Evolutionary conservation across 2,329 filamentous ascomycete genomes (phyloP).

Genomic region (Colletotrichum sp.): DNA sequence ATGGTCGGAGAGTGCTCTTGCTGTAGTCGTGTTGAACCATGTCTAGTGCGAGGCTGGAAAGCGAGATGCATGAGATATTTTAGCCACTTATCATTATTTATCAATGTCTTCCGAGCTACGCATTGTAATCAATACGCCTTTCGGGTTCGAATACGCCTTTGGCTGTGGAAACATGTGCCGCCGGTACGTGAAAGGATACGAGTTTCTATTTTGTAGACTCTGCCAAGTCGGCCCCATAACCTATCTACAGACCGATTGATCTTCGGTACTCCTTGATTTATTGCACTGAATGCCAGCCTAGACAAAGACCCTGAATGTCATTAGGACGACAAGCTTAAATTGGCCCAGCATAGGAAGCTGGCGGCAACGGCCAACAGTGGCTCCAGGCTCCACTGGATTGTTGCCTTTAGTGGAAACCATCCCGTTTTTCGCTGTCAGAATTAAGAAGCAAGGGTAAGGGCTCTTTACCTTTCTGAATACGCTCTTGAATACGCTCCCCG

Average conservation of each 20-base stretch:
- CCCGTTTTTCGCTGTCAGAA: neutral
- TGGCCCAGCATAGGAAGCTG: neutral
- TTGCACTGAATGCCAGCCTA: neutral
- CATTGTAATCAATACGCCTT: neutral
- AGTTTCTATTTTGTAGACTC: neutral
- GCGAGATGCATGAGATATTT: neutral
- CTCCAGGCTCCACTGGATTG: neutral
- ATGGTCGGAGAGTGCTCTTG: neutral
- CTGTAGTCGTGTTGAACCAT: neutral
- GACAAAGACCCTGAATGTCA: neutral
- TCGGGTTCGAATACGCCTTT: neutral
- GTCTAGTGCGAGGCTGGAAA: neutral
- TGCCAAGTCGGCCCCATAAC: neutral
- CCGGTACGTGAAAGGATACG: neutral
- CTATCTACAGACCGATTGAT: rapidly evolving
- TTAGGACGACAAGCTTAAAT: neutral
- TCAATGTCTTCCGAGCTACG: rapidly evolving
- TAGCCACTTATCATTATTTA: neutral
- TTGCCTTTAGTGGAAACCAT: rapidly evolving
- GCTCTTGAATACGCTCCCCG: neutral
- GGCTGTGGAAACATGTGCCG: neutral
- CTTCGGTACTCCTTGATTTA: rapidly evolving
- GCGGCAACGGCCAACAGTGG: neutral
- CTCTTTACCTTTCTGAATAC: neutral
- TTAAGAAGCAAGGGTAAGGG: neutral